These are phyloP conservation scores for Metschnikowia drakensbergensis DNA, from an alignment of 805 yeast genomes.

Conservation along the genomic window DNA sequence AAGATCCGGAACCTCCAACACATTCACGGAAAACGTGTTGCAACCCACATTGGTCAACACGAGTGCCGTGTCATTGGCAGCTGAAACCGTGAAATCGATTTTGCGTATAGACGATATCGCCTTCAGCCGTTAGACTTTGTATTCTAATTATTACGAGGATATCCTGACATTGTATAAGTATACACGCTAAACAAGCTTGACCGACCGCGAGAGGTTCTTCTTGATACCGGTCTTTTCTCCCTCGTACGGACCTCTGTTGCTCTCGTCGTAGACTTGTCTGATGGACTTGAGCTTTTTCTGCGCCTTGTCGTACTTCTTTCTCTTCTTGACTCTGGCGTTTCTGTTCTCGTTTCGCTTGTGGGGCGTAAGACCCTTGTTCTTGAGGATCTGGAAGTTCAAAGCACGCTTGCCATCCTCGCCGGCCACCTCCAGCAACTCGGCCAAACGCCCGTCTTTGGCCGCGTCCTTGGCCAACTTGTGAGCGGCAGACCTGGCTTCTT, in stretches of 20 bases:
- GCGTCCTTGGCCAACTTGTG: conserved; percentile 73
- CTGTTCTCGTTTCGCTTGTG: conserved; percentile 90
- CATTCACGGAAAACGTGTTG: conserved; percentile 87
- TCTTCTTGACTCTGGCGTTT: conserved; percentile 96
- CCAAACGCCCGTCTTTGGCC: conserved; percentile 78
- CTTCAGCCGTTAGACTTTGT: conserved; percentile 35
- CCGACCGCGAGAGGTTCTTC: conserved; percentile 86
- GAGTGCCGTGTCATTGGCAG: conserved; percentile 89
- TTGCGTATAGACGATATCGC: conserved; percentile 96
- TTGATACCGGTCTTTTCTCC: conserved; percentile 98
- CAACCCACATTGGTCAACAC: conserved; percentile 96
- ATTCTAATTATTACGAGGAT: background rate
- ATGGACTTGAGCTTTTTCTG: conserved; percentile 89
- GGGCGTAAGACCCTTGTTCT: conserved; percentile 94
- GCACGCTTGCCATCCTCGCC: conserved; percentile 92
- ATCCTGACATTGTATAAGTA: background rate
- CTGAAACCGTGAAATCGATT: conserved; percentile 94
- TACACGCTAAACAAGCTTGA: conserved; percentile 46
- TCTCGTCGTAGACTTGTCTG: conserved; percentile 80
- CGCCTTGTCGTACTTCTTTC: conserved; percentile 93
- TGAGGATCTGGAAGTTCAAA: conserved; percentile 86
- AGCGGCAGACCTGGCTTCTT: conserved; percentile 53
- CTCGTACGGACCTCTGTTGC: conserved; percentile 66
- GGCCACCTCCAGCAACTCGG: conserved; percentile 60
- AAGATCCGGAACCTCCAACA: conserved; percentile 88